Evolutionary conservation across 2,329 filamentous ascomycete genomes (phyloP), one percentile per base, ranked within the genome.

Genomic region (Thielaviopsis ethacetica): DNA sequence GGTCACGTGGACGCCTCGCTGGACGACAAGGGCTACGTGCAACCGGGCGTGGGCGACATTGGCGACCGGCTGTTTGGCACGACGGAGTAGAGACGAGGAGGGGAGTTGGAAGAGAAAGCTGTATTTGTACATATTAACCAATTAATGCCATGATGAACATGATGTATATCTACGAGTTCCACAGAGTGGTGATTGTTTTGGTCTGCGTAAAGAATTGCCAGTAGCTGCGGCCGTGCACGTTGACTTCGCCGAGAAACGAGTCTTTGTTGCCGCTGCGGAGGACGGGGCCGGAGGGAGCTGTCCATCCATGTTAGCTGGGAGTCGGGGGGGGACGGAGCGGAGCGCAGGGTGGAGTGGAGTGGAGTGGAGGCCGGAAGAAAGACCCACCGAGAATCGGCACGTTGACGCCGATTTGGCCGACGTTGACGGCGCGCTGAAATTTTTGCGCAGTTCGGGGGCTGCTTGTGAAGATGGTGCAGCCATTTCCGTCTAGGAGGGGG

Each of bases 1-100:
- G 91, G 88, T 0, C 89, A 82, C 0, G 76, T 95, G 21, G 91
- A 97, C 70, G 73, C 73, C 63, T 78, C 80, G 67, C 75, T 93
- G 58, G 88, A 90, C 63, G 75, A 79, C n/a, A 78, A 76, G 63
- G 91, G 91, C 9, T 95, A 96, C 90, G 84, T 96, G 63, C 86
- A 85, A 74, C 91, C 91, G 0, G 91, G 91, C 0, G 67, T 96
- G 63, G 91, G 91, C 1, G 91, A 96, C 72, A 84, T 96, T 60
- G 91, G 91, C 0, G 91, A 97, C 72, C 76, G 91, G 55, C 70
- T 97, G 71, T 96, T 91, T 71, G 59, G 59, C 13, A 61, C 59
- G 24, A 27, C 59, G 24, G 59, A 61, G 26, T 61, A 61, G 30
- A 49, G 15, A 38, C 4, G 15, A 10, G 34, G 12, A 38, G 10